Evolutionary conservation across 1,284 basidiomycete species (phyloP).

Genomic region (Apiotrichum domesticum): DNA sequence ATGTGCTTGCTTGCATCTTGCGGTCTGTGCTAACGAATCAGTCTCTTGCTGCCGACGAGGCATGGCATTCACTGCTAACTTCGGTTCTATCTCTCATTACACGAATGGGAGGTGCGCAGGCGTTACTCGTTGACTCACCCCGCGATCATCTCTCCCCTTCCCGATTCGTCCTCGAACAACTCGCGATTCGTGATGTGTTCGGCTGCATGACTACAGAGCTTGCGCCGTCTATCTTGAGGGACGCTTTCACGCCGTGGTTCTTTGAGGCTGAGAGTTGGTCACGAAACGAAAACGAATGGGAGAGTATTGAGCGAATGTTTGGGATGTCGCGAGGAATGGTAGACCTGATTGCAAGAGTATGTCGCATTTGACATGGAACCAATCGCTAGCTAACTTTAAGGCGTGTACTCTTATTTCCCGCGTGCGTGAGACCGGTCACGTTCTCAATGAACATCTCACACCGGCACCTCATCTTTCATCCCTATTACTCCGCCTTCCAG

Average conservation of each 20-base stretch:
- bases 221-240: slow-evolving; percentile 34
- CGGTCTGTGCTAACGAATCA: slow-evolving; percentile 13
- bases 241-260: slow-evolving; percentile 43
- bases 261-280: slow-evolving; percentile 41
- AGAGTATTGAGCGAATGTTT: slow-evolving; percentile 42
- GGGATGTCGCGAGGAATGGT: slow-evolving; percentile 41
- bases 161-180: slow-evolving; percentile 43
- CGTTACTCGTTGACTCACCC: slow-evolving; percentile 32
- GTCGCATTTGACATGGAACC: slow-evolving; percentile 1
- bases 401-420: slow-evolving; percentile 30
- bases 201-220: slow-evolving; percentile 43
- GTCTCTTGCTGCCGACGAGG: slow-evolving; percentile 39
- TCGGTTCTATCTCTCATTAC: slow-evolving; percentile 35
- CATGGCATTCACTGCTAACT: slow-evolving; percentile 42
- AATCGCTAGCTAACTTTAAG: slow-evolving; percentile 6
- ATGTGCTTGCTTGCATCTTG: slow-evolving; percentile 10
- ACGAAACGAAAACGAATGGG: slow-evolving; percentile 36
- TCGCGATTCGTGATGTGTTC: slow-evolving; percentile 43
- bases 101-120: slow-evolving; percentile 36
- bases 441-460: slow-evolving; percentile 16
- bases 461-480: slow-evolving; percentile 13
- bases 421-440: slow-evolving; percentile 16
- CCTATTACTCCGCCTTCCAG: slow-evolving; percentile 14
- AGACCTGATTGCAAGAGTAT: slow-evolving; percentile 38
- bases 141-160: slow-evolving; percentile 31